A percentile compares a stretch with the other conserved stretches of the same genome.
Conservation (phyloP, 2,329 filamentous ascomycete genomes). For the Macrophomina tecta region DNA sequence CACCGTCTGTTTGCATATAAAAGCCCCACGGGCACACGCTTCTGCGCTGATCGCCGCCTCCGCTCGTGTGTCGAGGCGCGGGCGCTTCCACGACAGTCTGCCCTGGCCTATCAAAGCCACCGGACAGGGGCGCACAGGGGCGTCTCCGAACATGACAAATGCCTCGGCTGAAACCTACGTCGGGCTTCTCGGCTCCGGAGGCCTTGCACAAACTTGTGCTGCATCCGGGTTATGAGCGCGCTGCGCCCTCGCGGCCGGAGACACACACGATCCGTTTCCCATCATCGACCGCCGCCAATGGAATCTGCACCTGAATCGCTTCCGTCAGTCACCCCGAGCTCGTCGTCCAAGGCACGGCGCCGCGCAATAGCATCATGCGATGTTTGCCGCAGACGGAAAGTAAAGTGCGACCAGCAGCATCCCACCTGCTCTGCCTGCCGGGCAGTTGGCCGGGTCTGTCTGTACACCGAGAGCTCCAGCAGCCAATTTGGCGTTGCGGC, state of each 20-base stretch:
- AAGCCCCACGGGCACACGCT: too few species aligned
- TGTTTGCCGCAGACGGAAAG: conserved; percentile 45
- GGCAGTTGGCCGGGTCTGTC: conserved; percentile 44
- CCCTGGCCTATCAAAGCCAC: too few species aligned
- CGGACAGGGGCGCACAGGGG: background rate
- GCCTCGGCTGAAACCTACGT: background rate
- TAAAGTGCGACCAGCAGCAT: conserved; percentile 46
- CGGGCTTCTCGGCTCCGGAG: background rate
- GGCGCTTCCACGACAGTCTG: too few species aligned
- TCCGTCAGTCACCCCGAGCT: background rate
- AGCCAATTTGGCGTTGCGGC: background rate
- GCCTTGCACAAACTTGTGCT: background rate
- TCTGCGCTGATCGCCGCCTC: too few species aligned
- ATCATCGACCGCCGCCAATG: background rate
- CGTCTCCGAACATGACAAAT: background rate
- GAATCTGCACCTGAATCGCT: background rate
- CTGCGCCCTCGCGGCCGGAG: background rate
- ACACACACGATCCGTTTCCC: background rate
- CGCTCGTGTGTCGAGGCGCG: too few species aligned
- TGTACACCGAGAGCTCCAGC: conserved; percentile 34
- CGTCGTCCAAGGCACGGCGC: background rate
- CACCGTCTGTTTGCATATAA: too few species aligned
- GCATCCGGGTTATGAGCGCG: background rate
- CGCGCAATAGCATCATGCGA: conserved; percentile 43
- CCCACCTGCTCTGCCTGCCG: conserved; percentile 45